Evolutionary conservation across 805 yeast species (phyloP).

Genomic region (Candida ascalaphidarum): DNA sequence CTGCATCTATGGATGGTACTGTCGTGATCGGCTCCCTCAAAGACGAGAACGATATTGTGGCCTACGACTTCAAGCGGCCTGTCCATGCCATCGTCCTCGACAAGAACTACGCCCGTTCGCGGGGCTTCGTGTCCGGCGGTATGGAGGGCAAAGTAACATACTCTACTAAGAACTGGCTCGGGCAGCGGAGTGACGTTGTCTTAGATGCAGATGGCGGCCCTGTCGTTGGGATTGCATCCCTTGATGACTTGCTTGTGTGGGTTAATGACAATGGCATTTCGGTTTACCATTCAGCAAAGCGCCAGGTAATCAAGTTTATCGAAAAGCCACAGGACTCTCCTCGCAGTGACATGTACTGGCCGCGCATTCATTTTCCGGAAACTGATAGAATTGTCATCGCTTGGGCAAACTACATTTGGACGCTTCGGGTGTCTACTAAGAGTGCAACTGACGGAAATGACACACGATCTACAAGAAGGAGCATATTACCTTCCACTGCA

Average conservation of each 20-base stretch:
- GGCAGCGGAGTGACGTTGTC: constrained; percentile 62
- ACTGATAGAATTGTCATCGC: constrained; percentile 62
- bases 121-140: constrained; percentile 79
- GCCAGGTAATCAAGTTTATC: constrained; percentile 40
- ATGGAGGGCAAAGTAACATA: constrained; percentile 74
- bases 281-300: constrained; percentile 49
- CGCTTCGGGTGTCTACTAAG: constrained; percentile 33
- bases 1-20: constrained; percentile 92
- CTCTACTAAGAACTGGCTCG: constrained; percentile 81
- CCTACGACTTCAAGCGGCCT: constrained; percentile 81
- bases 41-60: constrained; percentile 56
- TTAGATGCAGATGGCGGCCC: constrained; percentile 60
- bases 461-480: constrained; percentile 16
- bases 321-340: constrained; percentile 48
- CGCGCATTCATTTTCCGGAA: constrained; percentile 61
- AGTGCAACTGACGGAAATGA: constrained; percentile 3
- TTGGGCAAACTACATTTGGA: constrained; percentile 80
- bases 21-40: constrained; percentile 68
- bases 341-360: constrained; percentile 78
- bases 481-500: constrained; percentile 44
- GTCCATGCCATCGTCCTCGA: constrained; percentile 81
- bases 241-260: constrained; percentile 70
- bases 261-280: constrained; percentile 76
- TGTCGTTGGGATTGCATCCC: constrained; percentile 54
- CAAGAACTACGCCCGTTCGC: constrained; percentile 51